These are phyloP conservation scores for Acrocalymma vagum DNA, from an alignment of 2,329 filamentous ascomycete genomes.

Conservation along the genomic window DNA sequence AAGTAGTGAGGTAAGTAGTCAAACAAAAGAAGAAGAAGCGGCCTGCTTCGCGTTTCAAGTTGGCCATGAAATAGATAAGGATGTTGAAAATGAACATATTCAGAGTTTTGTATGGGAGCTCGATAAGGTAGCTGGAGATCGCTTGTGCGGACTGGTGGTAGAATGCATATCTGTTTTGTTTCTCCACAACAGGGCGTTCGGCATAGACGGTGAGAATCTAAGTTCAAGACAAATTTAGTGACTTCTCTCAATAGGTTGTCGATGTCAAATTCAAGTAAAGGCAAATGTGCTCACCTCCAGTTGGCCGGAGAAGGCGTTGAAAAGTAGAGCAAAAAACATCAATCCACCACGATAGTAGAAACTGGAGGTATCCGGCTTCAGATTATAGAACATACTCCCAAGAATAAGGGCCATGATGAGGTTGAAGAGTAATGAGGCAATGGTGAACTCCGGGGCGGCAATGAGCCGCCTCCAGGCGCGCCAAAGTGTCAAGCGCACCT, in stretches of 20 bases:
- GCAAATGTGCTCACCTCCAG: slow-evolving; percentile 57
- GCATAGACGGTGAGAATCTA: slow-evolving; percentile 70
- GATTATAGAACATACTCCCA: slow-evolving; percentile 64
- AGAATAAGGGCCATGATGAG: slow-evolving; percentile 65
- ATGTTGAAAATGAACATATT: slow-evolving; percentile 78
- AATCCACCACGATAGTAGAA: slow-evolving; percentile 63
- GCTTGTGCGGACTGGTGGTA: slow-evolving; percentile 88
- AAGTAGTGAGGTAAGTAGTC: slow-evolving; percentile 52
- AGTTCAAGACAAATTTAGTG: too few species aligned
- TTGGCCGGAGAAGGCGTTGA: slow-evolving; percentile 65
- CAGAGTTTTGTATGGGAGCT: slow-evolving; percentile 80
- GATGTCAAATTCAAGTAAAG: too few species aligned
- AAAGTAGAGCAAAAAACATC: slow-evolving; percentile 65
- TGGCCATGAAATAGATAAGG: slow-evolving; percentile 82
- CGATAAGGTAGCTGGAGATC: slow-evolving; percentile 77
- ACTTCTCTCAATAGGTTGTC: too few species aligned
- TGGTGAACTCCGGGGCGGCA: slow-evolving; percentile 58
- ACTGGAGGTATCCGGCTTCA: slow-evolving; percentile 55
- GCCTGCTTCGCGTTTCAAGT: slow-evolving; percentile 72
- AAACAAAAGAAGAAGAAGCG: slow-evolving; percentile 80
- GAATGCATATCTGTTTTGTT: slow-evolving; percentile 81
- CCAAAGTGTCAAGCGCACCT: slow-evolving; percentile 54
- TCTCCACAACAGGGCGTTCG: slow-evolving; percentile 87
- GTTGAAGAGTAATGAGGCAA: slow-evolving; percentile 49
- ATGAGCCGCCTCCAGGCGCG: slow-evolving; percentile 66